Percentiles rank a stretch among this genome's conserved stretches.
These are phyloP conservation scores for Cicer chorassanicum DNA, from an alignment of 306 rosid genomes.

Conservation along the genomic window DNA sequence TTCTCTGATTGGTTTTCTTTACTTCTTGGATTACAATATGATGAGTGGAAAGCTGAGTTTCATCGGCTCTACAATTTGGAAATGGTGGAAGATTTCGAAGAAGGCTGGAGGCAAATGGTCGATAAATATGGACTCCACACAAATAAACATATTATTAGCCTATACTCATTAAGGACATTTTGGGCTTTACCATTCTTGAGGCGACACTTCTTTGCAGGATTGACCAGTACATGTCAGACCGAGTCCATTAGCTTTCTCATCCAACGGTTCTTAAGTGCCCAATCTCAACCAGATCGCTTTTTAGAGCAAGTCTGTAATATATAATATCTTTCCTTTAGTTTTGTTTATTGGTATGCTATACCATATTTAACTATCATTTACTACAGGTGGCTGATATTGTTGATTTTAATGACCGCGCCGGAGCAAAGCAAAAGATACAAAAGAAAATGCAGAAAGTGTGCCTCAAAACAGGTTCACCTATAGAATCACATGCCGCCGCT, in stretches of 20 bases:
- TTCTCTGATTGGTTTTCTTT: constrained; percentile 88
- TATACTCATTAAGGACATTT: constrained; percentile 68
- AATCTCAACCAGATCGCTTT: constrained; percentile 66
- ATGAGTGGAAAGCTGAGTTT: constrained; percentile 83
- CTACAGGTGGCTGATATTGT: constrained; percentile 68
- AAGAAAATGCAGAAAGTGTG: constrained; percentile 67
- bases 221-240: constrained; percentile 62
- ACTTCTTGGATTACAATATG: constrained; percentile 73
- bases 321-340: constrained; percentile 30
- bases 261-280: constrained; percentile 76
- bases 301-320: constrained; percentile 64
- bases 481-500: constrained; percentile 84
- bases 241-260: constrained; percentile 69
- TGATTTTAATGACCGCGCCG: constrained; percentile 70
- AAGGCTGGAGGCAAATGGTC: constrained; percentile 81
- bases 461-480: constrained; percentile 88
- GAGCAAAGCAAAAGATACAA: constrained; percentile 76
- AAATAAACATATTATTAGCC: constrained; percentile 78
- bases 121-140: constrained; percentile 67
- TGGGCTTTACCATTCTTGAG: constrained; percentile 89
- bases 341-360: constrained; percentile 25
- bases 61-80: constrained; percentile 76
- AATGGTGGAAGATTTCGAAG: constrained; percentile 70
- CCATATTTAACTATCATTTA: constrained; percentile 24
- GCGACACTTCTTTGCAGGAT: constrained; percentile 77